These are phyloP conservation scores for Silene coronaria DNA, from an alignment of 179 eudicot species.

Conservation along the genomic window DNA sequence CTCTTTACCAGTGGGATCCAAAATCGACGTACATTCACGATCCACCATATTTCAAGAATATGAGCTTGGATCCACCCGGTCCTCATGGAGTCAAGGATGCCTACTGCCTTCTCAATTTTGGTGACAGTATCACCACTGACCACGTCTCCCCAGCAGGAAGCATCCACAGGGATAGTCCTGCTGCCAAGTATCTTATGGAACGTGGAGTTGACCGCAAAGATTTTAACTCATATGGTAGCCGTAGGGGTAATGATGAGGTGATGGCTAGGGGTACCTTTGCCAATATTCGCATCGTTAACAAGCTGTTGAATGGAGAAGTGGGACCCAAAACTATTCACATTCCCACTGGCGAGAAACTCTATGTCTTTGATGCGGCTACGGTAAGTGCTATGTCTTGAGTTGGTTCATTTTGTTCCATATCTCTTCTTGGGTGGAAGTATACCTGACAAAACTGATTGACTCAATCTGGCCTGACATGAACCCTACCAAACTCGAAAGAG, in stretches of 20 bases:
- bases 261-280: slow-evolving; percentile 98
- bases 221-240: slow-evolving; percentile 91
- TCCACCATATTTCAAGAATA: slow-evolving; percentile 81
- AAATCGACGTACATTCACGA: slow-evolving; percentile 83
- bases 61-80: slow-evolving; percentile 92
- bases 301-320: slow-evolving; percentile 74
- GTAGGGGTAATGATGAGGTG: slow-evolving; percentile 90
- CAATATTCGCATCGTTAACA: slow-evolving; percentile 84
- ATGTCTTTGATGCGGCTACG: slow-evolving; percentile 76
- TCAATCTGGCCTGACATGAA: not conserved
- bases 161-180: slow-evolving; percentile 92
- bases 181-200: slow-evolving; percentile 70
- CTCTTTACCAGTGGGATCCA: slow-evolving; percentile 80
- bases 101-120: slow-evolving; percentile 75
- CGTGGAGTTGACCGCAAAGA: slow-evolving; percentile 81
- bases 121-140: slow-evolving; percentile 91
- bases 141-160: slow-evolving; percentile 96
- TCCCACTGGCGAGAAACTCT: slow-evolving; percentile 82
- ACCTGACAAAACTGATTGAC: not conserved
- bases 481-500: not conserved
- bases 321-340: slow-evolving; percentile 83
- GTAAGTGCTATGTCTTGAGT: slow-evolving; percentile 24
- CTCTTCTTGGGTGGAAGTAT: not conserved
- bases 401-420: not conserved
- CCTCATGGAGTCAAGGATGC: slow-evolving; percentile 84